Conservation (phyloP, 441 rosid genomes). For the Erysimum cheiri region DNA sequence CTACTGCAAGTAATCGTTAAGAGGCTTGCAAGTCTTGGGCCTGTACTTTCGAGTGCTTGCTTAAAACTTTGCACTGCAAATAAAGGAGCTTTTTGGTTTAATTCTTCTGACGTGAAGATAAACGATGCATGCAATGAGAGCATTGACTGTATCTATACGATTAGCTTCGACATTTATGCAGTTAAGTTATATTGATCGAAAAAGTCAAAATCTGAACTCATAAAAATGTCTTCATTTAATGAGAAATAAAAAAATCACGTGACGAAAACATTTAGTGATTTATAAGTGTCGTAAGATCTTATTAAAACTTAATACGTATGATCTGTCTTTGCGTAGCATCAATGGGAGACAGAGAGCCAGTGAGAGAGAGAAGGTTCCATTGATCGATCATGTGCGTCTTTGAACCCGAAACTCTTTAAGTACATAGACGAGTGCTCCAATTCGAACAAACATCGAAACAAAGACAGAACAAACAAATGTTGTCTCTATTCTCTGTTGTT, state of each 20-base stretch:
- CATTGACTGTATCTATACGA: background rate
- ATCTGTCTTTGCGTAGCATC: slow-evolving; percentile 41
- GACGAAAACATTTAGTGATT: slow-evolving; percentile 27
- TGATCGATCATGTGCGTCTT: slow-evolving; percentile 30
- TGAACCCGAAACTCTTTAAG: slow-evolving; percentile 13
- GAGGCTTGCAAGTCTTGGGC: too few species aligned
- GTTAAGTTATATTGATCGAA: background rate
- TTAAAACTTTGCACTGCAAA: background rate
- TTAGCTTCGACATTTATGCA: background rate
- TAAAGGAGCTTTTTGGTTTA: background rate
- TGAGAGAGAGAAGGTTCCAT: slow-evolving; percentile 17
- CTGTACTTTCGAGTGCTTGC: background rate
- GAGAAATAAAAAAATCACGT: slow-evolving; percentile 12
- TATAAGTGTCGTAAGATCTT: slow-evolving; percentile 37
- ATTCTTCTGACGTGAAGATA: background rate
- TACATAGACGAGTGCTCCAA: background rate
- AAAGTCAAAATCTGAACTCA: slow-evolving; percentile 1
- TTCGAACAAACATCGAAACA: slow-evolving; percentile 15
- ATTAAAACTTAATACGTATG: slow-evolving; percentile 27
- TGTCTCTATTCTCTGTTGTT: slow-evolving; percentile 25
- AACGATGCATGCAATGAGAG: slow-evolving; percentile 1
- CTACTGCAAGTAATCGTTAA: too few species aligned
- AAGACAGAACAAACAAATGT: slow-evolving; percentile 12
- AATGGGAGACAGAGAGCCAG: slow-evolving; percentile 1
- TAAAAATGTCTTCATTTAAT: background rate